Evolutionary conservation across 805 yeast genomes (phyloP), one percentile per base, ranked within the genome.

Genomic region (Saccharomycopsis capsularis): DNA sequence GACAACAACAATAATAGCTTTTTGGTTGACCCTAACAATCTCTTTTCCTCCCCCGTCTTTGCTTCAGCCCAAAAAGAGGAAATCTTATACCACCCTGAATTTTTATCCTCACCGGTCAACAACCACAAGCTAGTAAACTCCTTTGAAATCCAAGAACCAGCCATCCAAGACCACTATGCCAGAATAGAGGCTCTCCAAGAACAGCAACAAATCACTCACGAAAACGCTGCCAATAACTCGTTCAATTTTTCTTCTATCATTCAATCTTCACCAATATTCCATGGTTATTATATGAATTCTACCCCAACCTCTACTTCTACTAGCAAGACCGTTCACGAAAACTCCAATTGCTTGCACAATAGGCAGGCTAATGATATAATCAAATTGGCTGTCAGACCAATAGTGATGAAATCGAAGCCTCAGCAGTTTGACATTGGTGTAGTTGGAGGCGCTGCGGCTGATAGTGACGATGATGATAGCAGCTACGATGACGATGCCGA

Each of bases 1-100:
- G 40, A 55, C 57, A n/a, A 42, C 55, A 22, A 29, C 51, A 32
- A 46, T 59, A 42, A 42, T 54, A 38, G 42, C 46, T 47, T 48
- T 42, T 30, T 44, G 15, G 46, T 40, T 22, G 48, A 45, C 39
- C 42, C 53, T 9, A 44, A 49, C 30, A 40, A 4, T 29, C 22
- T 46, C 6, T 39, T 50, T 18, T 42, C 50, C 3, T 45, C 53
- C 15, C 47, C 50, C 13, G 24, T 27, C 5, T 29, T 27, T 34
- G 5, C 46, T 5, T 5, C 41, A 23, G 19, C 45, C 24, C 9
- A 7, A 41, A 23, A n/a, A 13, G 27, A 18, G n/a, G 27, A 15
- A 15, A 23, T 6, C 6, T 16, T 16, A 22, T 21, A n/a, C 11
- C 24, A 25, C 46, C 46, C 7, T 13, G 18, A 44, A n/a, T 44